A percentile compares a stretch with the other conserved stretches of the same genome.
Evolutionary conservation across 768 basidiomycete genomes (phyloP).

Genomic region (Dacryopinax primogenitus): DNA sequence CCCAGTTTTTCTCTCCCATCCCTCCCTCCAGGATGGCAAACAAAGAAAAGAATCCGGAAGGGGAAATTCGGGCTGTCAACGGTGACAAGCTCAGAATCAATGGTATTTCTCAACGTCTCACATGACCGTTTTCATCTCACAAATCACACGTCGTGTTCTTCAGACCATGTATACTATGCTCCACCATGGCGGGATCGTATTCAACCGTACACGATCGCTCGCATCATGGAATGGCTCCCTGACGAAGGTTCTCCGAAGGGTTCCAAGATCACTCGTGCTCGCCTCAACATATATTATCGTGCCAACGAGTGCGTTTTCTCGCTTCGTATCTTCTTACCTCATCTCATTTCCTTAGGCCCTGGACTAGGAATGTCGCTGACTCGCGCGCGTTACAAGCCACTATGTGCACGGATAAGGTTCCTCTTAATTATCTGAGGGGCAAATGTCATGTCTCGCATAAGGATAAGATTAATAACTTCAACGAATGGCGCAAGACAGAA

Average conservation of each 20-base stretch:
- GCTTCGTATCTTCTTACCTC: not conserved
- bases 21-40: not conserved
- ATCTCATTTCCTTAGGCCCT: constrained; percentile 36
- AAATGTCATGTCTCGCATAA: constrained; percentile 90
- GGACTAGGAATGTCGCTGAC: constrained; percentile 80
- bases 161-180: constrained; percentile 96
- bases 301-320: constrained; percentile 47
- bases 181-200: constrained; percentile 84
- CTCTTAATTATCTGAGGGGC: constrained; percentile 82
- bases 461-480: constrained; percentile 86
- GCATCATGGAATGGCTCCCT: constrained; percentile 93
- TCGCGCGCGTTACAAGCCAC: constrained; percentile 85
- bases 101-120: not conserved
- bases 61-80: constrained; percentile 4
- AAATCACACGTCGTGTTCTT: not conserved
- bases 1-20: not conserved
- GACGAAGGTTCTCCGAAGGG: constrained; percentile 54
- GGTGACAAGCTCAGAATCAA: constrained; percentile 6
- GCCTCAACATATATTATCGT: constrained; percentile 93
- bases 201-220: constrained; percentile 86
- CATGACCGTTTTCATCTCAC: not conserved
- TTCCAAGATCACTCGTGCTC: constrained; percentile 64
- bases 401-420: constrained; percentile 92
- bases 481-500: constrained; percentile 84
- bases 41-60: not conserved